A percentile compares a stretch with the other conserved stretches of the same genome.
Evolutionary conservation across 2,329 filamentous ascomycete species (phyloP).

Genomic region (Pseudocercospora musae): DNA sequence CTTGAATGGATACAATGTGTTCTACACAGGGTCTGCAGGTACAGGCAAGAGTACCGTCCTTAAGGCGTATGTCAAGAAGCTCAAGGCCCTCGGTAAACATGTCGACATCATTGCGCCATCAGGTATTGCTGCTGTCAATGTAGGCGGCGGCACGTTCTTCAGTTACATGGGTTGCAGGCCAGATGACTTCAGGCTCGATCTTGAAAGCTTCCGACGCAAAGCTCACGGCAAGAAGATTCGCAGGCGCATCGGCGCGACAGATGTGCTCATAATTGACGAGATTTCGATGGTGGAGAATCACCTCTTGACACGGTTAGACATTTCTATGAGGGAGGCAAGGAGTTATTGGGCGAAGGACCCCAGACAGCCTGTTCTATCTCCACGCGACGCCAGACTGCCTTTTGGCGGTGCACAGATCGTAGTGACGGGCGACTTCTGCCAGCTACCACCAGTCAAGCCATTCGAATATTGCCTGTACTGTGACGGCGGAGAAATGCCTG

Average conservation of each 20-base stretch:
- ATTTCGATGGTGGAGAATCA: constrained; percentile 62
- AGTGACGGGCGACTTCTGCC: constrained; percentile 55
- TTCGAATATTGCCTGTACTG: constrained; percentile 53
- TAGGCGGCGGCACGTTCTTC: constrained; percentile 56
- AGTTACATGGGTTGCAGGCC: constrained; percentile 57
- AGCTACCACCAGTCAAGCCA: constrained; percentile 58
- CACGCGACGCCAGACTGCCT: constrained; percentile 19
- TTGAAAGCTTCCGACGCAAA: constrained; percentile 31
- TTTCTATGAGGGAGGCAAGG: constrained; percentile 43
- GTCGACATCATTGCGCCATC: constrained; percentile 59
- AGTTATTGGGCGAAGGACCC: too few relatives aligned
- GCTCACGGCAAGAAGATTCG: constrained; percentile 38
- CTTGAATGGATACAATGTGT: constrained; percentile 48
- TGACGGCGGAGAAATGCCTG: constrained; percentile 37
- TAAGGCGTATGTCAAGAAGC: constrained; percentile 44
- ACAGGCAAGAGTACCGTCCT: constrained; percentile 58
- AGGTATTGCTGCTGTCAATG: constrained; percentile 55
- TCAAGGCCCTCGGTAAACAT: constrained; percentile 33
- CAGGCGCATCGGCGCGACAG: constrained; percentile 32
- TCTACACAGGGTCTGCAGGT: constrained; percentile 63
- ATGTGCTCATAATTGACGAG: constrained; percentile 63
- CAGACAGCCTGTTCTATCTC: too few relatives aligned
- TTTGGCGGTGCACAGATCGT: constrained; percentile 50
- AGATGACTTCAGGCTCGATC: constrained; percentile 41
- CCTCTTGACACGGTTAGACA: constrained; percentile 52